Percentiles rank a stretch among this genome's conserved stretches.
Conservation (phyloP, 768 basidiomycete genomes). For the Botryobasidium botryosum region DNA sequence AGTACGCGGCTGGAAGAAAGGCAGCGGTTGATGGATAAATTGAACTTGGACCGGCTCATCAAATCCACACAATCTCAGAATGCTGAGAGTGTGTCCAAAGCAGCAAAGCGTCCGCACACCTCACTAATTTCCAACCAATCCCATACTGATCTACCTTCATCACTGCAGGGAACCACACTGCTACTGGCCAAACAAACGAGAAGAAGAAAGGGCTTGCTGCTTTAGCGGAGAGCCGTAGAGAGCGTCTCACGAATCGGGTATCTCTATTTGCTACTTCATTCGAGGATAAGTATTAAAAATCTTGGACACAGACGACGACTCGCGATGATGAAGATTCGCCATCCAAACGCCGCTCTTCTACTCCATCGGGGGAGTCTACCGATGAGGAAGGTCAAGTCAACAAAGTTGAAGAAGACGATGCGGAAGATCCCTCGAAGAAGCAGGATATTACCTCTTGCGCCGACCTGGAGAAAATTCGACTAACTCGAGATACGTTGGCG, state of each 20-base stretch:
- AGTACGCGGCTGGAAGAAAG: conserved; percentile 66
- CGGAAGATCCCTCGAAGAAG: conserved; percentile 27
- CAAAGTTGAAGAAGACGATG: conserved; percentile 58
- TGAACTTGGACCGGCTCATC: conserved; percentile 56
- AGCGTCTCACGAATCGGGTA: conserved; percentile 55
- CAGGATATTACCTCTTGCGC: conserved; percentile 33
- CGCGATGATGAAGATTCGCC: conserved; percentile 47
- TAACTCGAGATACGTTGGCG: conserved; percentile 55
- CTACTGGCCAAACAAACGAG: conserved; percentile 61
- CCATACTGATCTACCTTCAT: conserved; percentile 7
- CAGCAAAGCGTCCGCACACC: conserved; percentile 51
- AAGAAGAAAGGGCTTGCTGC: conserved; percentile 67
- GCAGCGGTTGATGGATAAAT: conserved; percentile 54
- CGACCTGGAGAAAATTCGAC: conserved; percentile 42
- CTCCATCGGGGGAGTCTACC: conserved; percentile 20
- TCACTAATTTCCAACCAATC: neutral
- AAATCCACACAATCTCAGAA: conserved; percentile 30
- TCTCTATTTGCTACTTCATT: conserved; percentile 17
- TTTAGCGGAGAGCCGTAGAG: conserved; percentile 70
- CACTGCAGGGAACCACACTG: conserved; percentile 49
- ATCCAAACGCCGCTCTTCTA: neutral
- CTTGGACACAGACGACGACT: conserved; percentile 61
- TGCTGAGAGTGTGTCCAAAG: conserved; percentile 46
- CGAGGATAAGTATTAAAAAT: conserved; percentile 19
- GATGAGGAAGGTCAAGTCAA: conserved; percentile 24